These are phyloP conservation scores for Ogataea parapolymorpha DNA, from an alignment of 805 yeast genomes.

Conservation along the genomic window DNA sequence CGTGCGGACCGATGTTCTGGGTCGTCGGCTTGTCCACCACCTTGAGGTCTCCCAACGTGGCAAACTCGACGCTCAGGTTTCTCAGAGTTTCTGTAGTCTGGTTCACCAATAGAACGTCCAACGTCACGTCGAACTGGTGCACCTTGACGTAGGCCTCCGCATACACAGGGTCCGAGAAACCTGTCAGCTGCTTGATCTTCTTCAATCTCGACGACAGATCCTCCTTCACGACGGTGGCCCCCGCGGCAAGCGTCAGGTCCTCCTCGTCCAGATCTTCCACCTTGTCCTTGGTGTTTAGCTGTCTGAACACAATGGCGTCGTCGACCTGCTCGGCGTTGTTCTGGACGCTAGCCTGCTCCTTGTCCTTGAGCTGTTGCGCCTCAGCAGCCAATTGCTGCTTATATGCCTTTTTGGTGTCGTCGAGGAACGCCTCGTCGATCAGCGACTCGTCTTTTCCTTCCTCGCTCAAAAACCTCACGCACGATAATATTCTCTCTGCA, in stretches of 20 bases:
- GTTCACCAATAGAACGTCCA: slow-evolving; percentile 90
- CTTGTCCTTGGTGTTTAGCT: slow-evolving; percentile 51
- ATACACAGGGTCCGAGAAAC: slow-evolving; percentile 95
- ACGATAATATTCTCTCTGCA: slow-evolving; percentile 88
- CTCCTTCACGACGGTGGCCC: slow-evolving; percentile 48
- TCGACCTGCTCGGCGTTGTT: slow-evolving; percentile 74
- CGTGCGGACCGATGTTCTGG: slow-evolving; percentile 94
- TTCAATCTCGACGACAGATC: slow-evolving; percentile 74
- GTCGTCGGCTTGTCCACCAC: slow-evolving; percentile 89
- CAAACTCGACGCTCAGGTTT: slow-evolving; percentile 90
- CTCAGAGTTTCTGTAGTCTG: slow-evolving; percentile 90
- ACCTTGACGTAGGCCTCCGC: slow-evolving; percentile 96
- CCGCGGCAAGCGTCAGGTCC: slow-evolving; percentile 57
- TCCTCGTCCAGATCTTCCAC: slow-evolving; percentile 48
- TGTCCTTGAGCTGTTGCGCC: slow-evolving; percentile 54
- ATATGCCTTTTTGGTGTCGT: slow-evolving; percentile 85
- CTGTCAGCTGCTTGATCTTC: slow-evolving; percentile 92
- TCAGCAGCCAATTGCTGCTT: slow-evolving; percentile 61
- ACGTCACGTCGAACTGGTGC: slow-evolving; percentile 94
- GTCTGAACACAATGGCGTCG: slow-evolving; percentile 75
- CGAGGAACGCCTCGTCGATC: slow-evolving; percentile 69
- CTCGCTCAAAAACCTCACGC: slow-evolving; percentile 74
- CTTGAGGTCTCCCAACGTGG: slow-evolving; percentile 92
- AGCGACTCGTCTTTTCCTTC: slow-evolving; percentile 47
- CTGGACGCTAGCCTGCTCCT: slow-evolving; percentile 53